These are phyloP conservation scores for Botrytis fragariae DNA, from an alignment of 2,329 filamentous ascomycete genomes.

Conservation along the genomic window DNA sequence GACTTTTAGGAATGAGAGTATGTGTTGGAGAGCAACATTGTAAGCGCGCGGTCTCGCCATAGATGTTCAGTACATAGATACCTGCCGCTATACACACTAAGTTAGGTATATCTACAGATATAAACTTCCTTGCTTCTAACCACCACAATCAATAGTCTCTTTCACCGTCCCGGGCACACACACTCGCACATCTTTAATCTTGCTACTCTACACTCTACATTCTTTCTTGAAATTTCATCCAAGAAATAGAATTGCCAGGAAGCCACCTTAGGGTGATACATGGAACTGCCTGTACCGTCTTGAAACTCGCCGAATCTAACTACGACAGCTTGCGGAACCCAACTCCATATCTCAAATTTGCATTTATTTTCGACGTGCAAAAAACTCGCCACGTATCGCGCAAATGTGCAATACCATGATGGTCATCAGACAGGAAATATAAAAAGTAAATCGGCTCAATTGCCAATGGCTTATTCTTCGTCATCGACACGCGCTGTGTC, in stretches of 20 bases:
- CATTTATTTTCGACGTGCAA: background rate
- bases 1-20: background rate
- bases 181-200: background rate
- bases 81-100: background rate
- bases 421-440: slow-evolving; percentile 13
- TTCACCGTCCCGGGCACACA: background rate
- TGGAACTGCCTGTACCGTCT: background rate
- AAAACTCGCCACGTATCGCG: background rate
- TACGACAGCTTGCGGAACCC: background rate
- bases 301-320: background rate
- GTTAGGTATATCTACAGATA: background rate
- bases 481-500: slow-evolving; percentile 28
- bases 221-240: background rate
- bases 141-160: background rate
- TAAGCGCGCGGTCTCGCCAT: background rate
- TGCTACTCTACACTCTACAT: background rate
- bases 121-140: background rate
- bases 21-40: background rate
- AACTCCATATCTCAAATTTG: background rate
- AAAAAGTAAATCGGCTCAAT: background rate
- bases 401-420: slow-evolving; percentile 15
- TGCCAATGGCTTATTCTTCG: slow-evolving; percentile 30
- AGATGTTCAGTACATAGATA: background rate
- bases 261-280: background rate
- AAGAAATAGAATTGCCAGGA: background rate